Evolutionary conservation across 805 yeast species (phyloP).

Genomic region (Komagataella phaffii): DNA sequence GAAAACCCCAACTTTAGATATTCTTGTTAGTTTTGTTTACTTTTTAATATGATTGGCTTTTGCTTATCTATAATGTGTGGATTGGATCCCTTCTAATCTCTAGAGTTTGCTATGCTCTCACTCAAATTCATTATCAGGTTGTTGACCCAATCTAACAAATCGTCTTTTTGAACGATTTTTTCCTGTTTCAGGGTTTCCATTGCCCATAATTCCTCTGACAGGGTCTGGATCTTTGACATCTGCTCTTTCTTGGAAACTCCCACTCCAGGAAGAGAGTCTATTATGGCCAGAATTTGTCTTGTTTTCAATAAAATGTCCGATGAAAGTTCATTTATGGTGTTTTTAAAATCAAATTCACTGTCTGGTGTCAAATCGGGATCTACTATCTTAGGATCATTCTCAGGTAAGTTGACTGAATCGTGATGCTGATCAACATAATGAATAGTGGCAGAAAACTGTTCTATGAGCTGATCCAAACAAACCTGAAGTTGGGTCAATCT

Average conservation of each 20-base stretch:
- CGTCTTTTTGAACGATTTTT: constrained; percentile 52
- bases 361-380: constrained; percentile 46
- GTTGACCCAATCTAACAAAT: constrained; percentile 48
- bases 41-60: neutral
- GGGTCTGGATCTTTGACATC: constrained; percentile 41
- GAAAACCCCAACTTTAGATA: constrained; percentile 44
- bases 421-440: constrained; percentile 72
- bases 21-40: neutral
- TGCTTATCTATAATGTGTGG: neutral
- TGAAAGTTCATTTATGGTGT: constrained; percentile 62
- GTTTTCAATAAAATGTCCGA: constrained; percentile 77
- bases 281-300: constrained; percentile 73
- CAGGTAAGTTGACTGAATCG: constrained; percentile 35
- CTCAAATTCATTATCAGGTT: constrained; percentile 49
- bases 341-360: constrained; percentile 18
- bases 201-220: constrained; percentile 47
- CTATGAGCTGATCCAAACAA: constrained; percentile 72
- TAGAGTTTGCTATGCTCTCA: constrained; percentile 34
- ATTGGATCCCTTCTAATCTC: constrained; percentile 8
- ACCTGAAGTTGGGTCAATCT: constrained; percentile 82
- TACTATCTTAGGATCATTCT: constrained; percentile 39
- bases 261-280: constrained; percentile 85
- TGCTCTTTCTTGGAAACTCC: constrained; percentile 75
- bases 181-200: constrained; percentile 45
- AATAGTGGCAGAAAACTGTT: constrained; percentile 67